A percentile compares a stretch with the other conserved stretches of the same genome.
phyloP scores from a whole-genome alignment of 768 basidiomycete species.

The Cantharellus cinnabarinus region DNA sequence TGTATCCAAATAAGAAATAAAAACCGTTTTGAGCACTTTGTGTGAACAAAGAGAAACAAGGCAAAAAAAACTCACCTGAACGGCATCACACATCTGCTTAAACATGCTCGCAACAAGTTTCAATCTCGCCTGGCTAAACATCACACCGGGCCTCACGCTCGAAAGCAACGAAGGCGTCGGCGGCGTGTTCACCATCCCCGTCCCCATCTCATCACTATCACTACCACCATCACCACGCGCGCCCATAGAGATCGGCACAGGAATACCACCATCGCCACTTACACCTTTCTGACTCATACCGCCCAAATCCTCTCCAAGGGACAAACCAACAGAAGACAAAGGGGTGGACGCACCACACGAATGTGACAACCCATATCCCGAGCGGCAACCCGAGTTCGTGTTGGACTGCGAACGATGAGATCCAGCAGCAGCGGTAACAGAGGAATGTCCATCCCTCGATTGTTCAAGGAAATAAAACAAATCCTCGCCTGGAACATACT shows the following conservation, averaged over 20 bases:
- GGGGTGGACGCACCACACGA: not conserved
- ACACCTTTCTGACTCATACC: not conserved
- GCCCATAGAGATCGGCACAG: not conserved
- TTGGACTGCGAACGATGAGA: not conserved
- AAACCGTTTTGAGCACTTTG: not conserved
- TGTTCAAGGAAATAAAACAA: constrained; percentile 97
- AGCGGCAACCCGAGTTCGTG: not conserved
- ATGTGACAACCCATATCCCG: not conserved
- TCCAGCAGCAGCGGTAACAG: not conserved
- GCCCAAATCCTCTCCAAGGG: not conserved
- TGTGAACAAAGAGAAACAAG: not conserved
- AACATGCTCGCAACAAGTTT: constrained; percentile 96
- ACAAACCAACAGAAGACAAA: not conserved
- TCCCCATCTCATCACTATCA: not conserved
- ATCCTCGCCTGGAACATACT: constrained; percentile 93
- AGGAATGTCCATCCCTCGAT: constrained; percentile 39
- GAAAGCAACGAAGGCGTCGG: constrained; percentile 87
- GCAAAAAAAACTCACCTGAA: constrained; percentile 20
- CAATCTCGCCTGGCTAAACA: constrained; percentile 73
- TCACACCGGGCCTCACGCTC: constrained; percentile 51
- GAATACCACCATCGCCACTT: not conserved
- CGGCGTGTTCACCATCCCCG: constrained; percentile 31
- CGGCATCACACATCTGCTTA: constrained; percentile 95
- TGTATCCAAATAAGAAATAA: no score
- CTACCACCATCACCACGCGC: not conserved